Evolutionary conservation across 371 early-diverging fungal genomes (phyloP).

Genomic region (Apophysomyces sp.): DNA sequence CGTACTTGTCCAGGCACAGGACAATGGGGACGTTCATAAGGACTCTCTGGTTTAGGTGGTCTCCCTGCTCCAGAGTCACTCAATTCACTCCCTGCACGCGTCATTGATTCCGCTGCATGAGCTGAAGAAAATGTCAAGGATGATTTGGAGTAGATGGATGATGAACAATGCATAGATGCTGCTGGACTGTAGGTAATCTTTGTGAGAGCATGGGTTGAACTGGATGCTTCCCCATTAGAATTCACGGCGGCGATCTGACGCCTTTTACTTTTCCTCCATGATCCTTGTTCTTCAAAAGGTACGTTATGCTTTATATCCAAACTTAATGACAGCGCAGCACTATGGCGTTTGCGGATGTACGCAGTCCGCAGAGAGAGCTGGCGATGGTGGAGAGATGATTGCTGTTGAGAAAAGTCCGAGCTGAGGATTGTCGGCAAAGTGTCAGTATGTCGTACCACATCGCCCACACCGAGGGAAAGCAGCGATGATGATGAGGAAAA

Average conservation of each 20-base stretch:
- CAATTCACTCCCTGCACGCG: constrained; percentile 11
- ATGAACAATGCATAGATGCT: background rate
- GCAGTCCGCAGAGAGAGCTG: background rate
- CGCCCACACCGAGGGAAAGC: constrained; percentile 18
- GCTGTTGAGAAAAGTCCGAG: constrained; percentile 1
- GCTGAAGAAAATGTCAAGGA: constrained; percentile 4
- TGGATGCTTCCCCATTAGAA: background rate
- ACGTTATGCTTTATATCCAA: background rate
- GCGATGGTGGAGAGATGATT: background rate
- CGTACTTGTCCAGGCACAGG: constrained; percentile 26
- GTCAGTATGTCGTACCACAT: constrained; percentile 21
- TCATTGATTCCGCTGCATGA: constrained; percentile 3
- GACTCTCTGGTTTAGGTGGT: background rate
- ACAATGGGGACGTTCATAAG: constrained; percentile 22
- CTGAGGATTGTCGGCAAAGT: constrained; percentile 16
- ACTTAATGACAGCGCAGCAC: constrained; percentile 20
- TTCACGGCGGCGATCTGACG: background rate
- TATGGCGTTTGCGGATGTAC: constrained; percentile 26
- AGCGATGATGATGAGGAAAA: constrained; percentile 25
- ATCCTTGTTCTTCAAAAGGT: background rate
- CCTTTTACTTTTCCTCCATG: background rate
- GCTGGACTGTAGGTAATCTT: background rate
- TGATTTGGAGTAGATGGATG: constrained; percentile 13
- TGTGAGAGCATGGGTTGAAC: background rate
- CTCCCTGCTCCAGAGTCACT: background rate